phyloP scores from a whole-genome alignment of 2,329 filamentous ascomycete species.

The Ophiostoma piceae region DNA sequence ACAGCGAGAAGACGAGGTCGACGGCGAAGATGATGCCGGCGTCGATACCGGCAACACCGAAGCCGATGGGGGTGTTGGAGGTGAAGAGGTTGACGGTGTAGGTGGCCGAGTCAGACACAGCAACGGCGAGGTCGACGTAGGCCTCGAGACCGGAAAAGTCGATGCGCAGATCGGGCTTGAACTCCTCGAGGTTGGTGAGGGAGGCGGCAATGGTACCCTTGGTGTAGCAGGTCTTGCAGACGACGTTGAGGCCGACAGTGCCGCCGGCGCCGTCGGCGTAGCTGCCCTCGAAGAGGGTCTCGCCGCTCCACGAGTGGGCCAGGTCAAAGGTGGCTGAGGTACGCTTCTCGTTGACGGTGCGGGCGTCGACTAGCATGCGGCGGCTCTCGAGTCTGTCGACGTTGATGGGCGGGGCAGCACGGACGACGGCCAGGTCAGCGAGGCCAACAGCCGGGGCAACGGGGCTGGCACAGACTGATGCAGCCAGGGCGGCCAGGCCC shows the following conservation, averaged over 20 bases:
- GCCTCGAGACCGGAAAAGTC: conserved; percentile 48
- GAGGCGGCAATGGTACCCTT: conserved; percentile 45
- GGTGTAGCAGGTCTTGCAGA: conserved; percentile 47
- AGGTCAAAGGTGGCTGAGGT: conserved; percentile 25
- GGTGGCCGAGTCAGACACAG: conserved; percentile 41
- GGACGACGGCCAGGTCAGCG: conserved; percentile 19
- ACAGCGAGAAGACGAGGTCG: conserved; percentile 47
- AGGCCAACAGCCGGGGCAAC: conserved; percentile 19
- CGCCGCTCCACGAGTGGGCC: conserved; percentile 26
- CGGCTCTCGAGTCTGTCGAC: conserved; percentile 1
- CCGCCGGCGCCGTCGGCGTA: conserved; percentile 19
- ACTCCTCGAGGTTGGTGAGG: conserved; percentile 38
- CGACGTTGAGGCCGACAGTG: conserved; percentile 32
- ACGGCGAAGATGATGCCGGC: conserved; percentile 46
- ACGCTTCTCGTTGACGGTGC: conserved; percentile 25
- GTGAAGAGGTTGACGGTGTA: conserved; percentile 49
- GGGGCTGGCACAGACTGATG: conserved; percentile 21
- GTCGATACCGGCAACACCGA: conserved; percentile 40
- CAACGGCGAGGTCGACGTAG: conserved; percentile 47
- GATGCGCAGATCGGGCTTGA: conserved; percentile 40
- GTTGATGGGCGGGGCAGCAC: conserved; percentile 17
- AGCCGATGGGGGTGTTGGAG: conserved; percentile 40
- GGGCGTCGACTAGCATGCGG: not conserved
- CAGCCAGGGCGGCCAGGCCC: conserved; percentile 22
- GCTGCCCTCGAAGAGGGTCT: conserved; percentile 24